Base-by-base conservation (phyloP, 1,284 basidiomycete species). In the Exsudoporus floridanus region DNA sequence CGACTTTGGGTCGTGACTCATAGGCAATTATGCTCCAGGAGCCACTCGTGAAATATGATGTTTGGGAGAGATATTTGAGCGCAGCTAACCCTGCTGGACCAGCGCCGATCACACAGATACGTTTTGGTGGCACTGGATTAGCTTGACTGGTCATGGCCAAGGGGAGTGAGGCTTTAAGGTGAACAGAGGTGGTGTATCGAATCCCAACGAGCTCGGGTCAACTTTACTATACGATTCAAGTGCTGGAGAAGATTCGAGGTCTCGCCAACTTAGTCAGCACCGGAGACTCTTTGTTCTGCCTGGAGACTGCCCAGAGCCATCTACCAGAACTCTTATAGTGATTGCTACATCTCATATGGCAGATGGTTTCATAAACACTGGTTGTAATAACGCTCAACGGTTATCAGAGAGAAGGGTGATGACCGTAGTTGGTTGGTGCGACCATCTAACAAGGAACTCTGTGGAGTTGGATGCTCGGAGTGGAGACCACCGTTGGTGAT, bases 21-120 rank as follows among this genome's bases (percentile, higher is more conserved):
- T 81, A 88, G 0, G 74, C 80, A 3, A 73, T 70, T 2, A 81
- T 66, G 14, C 67, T 69, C 87, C 89, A 91, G 19, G 71, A 55
- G 0, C 83, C 83, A 21, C 70, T 61, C 62, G 79, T 79, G 67
- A 75, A 80, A 54, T 86, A 75, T 0, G 73, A 71, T 1, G 81
- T 74, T 42, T 88, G 82, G 19, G 79, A 71, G 53, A 90, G 67
- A 30, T 80, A 71, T 61, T 87, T 86, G 30, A 91, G 73, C 8
- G 80, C 77, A 27, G 81, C 85, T 0, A 92, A 74, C 9, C 89
- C 89, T 8, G 77, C 76, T 21, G 87, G 75, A 10, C 88, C 88
- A 21, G 77, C 84, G 4, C 88, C 88, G 38, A 90, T 80, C 31
- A 90, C 74, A 50, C 83, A 83, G 45, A 90, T 84, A 14, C 70